Evolutionary conservation across 1,284 basidiomycete genomes (phyloP).

Genomic region (Cerioporus squamosus): DNA sequence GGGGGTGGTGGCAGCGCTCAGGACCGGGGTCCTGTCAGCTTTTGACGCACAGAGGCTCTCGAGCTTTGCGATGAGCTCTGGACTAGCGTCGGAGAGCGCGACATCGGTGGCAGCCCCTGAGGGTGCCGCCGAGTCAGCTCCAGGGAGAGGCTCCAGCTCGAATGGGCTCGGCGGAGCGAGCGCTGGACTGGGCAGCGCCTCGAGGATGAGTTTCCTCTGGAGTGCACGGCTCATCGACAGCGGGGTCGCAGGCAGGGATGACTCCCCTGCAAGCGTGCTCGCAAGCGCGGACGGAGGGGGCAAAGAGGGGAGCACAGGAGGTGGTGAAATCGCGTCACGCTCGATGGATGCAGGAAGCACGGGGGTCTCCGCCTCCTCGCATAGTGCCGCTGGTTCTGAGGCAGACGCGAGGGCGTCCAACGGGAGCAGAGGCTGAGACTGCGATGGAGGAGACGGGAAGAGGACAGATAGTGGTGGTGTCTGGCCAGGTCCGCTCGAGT

Average conservation of each 20-base stretch:
- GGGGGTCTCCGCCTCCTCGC: background rate
- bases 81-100: background rate
- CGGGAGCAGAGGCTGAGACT: background rate
- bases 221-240: conserved; percentile 13
- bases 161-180: conserved; percentile 37
- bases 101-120: too few species aligned
- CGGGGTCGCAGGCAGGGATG: conserved; percentile 8
- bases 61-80: conserved; percentile 2
- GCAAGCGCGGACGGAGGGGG: background rate
- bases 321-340: background rate
- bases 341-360: background rate
- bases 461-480: conserved; percentile 27
- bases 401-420: background rate
- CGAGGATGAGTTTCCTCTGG: conserved; percentile 28
- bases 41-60: background rate
- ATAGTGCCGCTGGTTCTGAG: background rate
- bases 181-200: conserved; percentile 36
- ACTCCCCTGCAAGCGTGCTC: background rate
- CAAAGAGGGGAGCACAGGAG: background rate
- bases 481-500: conserved; percentile 20
- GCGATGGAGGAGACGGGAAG: conserved; percentile 19
- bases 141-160: conserved; percentile 29
- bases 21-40: background rate
- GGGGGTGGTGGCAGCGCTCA: background rate
- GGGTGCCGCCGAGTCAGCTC: background rate